Percentiles rank a stretch among this genome's conserved stretches.
Evolutionary conservation across 169 alveolate species (phyloP).

Genomic region (Eimeria maxima): DNA sequence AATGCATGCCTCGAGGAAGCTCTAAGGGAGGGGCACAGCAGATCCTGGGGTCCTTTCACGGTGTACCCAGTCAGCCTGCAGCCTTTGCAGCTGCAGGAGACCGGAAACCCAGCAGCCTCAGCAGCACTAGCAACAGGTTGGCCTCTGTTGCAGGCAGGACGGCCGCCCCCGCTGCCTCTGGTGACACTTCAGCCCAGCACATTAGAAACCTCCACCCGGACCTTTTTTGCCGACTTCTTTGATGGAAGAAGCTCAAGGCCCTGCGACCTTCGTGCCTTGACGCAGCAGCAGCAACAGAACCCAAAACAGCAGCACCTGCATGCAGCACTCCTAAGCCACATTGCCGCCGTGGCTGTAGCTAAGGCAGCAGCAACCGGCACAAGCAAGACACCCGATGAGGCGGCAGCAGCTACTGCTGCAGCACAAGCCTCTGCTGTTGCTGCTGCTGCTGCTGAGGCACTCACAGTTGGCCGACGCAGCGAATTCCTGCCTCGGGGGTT

Average conservation of each 20-base stretch:
- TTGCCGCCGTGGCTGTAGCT: constrained; percentile 24
- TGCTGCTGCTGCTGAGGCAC: constrained; percentile 39
- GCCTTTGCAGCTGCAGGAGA: constrained; percentile 30
- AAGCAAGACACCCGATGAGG: background rate
- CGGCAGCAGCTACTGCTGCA: background rate
- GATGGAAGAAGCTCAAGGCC: constrained; percentile 36
- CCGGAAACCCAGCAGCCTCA: background rate
- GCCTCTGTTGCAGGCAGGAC: background rate
- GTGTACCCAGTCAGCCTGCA: constrained; percentile 34
- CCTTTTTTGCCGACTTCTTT: background rate
- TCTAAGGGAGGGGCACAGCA: constrained; percentile 44
- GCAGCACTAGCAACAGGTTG: background rate
- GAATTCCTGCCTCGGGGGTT: constrained; percentile 28
- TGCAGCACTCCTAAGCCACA: constrained; percentile 11
- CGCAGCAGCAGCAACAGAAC: background rate
- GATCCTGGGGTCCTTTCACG: constrained; percentile 42
- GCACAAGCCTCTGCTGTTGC: background rate
- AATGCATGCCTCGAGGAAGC: constrained; percentile 29
- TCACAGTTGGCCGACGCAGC: background rate
- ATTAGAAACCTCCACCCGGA: background rate
- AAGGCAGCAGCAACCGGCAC: background rate
- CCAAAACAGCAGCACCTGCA: constrained; percentile 45
- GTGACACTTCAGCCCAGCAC: constrained; percentile 14
- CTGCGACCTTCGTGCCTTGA: constrained; percentile 26
- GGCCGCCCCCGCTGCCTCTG: constrained; percentile 42